Evolutionary conservation across 2,329 filamentous ascomycete species (phyloP).

Genomic region (Calonectria multiphialidica): DNA sequence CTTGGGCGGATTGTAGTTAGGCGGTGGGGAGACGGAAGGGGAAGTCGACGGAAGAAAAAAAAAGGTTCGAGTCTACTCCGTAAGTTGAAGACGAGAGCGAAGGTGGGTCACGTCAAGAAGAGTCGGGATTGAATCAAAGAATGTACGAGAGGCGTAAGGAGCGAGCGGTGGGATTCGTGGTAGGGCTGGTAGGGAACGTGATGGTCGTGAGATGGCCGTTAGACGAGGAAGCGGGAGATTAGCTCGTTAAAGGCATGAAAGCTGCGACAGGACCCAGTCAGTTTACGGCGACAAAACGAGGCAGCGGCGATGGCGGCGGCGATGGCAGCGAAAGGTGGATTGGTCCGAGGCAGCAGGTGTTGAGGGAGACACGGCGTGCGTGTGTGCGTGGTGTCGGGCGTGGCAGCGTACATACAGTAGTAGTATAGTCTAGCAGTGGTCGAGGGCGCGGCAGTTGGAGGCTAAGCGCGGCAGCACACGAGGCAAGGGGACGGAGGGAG

Average conservation of each 20-base stretch:
- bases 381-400: not conserved
- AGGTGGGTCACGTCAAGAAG: slow-evolving; percentile 17
- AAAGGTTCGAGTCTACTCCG: not conserved
- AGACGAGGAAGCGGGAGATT: slow-evolving; percentile 27
- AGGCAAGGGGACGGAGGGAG: not conserved
- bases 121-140: slow-evolving; percentile 27
- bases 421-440: slow-evolving; percentile 2
- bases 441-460: slow-evolving; percentile 15
- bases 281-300: not conserved
- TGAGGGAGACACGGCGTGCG: slow-evolving; percentile 11
- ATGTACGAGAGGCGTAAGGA: slow-evolving; percentile 33
- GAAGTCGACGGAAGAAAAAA: slow-evolving; percentile 7
- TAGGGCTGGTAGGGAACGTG: slow-evolving; percentile 40
- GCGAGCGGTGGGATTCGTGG: slow-evolving; percentile 20
- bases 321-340: slow-evolving; percentile 13
- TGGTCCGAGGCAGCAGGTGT: slow-evolving; percentile 17
- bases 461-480: slow-evolving; percentile 6
- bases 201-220: slow-evolving; percentile 17
- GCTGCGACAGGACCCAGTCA: slow-evolving; percentile 27
- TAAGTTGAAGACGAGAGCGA: not conserved
- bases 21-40: slow-evolving; percentile 21
- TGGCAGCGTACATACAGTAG: not conserved
- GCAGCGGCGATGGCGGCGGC: slow-evolving; percentile 7
- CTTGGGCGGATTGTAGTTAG: slow-evolving; percentile 40
- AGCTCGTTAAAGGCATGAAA: slow-evolving; percentile 43